Evolutionary conservation across 1,139 yeast species (phyloP).

Genomic region (Arxiozyma heterogenica): DNA sequence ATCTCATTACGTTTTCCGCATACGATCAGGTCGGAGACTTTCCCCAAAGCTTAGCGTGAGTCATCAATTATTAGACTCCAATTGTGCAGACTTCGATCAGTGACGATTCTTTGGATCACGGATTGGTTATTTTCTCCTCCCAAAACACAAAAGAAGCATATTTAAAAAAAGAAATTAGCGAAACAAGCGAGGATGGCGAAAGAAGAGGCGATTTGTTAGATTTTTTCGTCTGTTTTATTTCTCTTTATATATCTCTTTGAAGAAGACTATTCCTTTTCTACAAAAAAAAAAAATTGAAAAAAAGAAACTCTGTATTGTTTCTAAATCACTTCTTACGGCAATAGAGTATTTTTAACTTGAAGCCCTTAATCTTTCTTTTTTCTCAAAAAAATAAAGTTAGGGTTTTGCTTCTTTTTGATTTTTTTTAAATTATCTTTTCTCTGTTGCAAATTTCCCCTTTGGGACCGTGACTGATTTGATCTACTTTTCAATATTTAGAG

Average conservation of each 20-base stretch:
- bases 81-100: conserved; percentile 64
- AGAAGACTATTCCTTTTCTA: no score
- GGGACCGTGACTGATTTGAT: not conserved
- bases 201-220: no score
- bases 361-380: not conserved
- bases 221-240: no score
- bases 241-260: not conserved
- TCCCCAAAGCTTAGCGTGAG: conserved; percentile 65
- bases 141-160: not conserved
- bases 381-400: not conserved
- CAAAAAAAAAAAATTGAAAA: no score
- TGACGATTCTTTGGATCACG: conserved; percentile 63
- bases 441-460: not conserved
- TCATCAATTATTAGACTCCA: conserved; percentile 24
- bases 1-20: conserved; percentile 39
- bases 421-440: no score
- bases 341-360: not conserved
- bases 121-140: conserved; percentile 11
- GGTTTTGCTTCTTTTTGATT: not conserved
- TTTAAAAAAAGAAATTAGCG: not conserved
- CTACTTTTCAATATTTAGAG: no score
- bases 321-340: not conserved
- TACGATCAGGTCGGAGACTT: conserved; percentile 80
- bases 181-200: not conserved
- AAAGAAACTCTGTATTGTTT: not conserved